These are phyloP conservation scores for Neospora caninum DNA, from an alignment of 169 alveolate species.

Conservation along the genomic window DNA sequence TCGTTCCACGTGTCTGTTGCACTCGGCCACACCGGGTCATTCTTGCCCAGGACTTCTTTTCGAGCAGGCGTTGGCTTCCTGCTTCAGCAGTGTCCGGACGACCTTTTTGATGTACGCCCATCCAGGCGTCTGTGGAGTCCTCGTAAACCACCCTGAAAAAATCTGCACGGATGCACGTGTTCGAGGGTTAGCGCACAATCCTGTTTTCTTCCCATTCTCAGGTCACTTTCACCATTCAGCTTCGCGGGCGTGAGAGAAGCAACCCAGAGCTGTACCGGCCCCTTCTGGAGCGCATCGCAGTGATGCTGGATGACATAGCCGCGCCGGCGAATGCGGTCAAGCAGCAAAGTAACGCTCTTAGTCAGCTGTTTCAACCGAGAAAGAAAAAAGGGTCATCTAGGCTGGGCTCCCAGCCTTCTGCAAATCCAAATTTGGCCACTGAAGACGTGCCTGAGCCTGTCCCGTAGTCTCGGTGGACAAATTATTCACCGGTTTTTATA, in stretches of 20 bases:
- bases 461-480: too few relatives aligned
- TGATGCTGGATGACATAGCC: constrained; percentile 13
- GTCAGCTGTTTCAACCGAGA: neutral
- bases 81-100: too few relatives aligned
- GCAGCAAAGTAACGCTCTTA: neutral
- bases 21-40: too few relatives aligned
- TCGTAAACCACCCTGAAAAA: too few relatives aligned
- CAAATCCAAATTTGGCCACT: neutral
- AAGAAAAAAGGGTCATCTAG: neutral
- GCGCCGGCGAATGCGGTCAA: constrained; percentile 29
- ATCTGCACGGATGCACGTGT: too few relatives aligned
- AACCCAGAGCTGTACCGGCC: neutral
- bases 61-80: too few relatives aligned
- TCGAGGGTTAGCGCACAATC: neutral
- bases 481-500: too few relatives aligned
- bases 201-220: neutral
- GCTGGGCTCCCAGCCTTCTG: neutral
- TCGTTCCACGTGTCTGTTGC: too few relatives aligned
- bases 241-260: constrained; percentile 28
- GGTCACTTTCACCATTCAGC: constrained; percentile 12
- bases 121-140: too few relatives aligned
- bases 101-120: too few relatives aligned
- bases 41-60: too few relatives aligned
- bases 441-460: too few relatives aligned
- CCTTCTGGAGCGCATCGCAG: constrained; percentile 16